phyloP scores from a whole-genome alignment of 768 basidiomycete genomes.

The Tylopilus rubrobrunneus region DNA sequence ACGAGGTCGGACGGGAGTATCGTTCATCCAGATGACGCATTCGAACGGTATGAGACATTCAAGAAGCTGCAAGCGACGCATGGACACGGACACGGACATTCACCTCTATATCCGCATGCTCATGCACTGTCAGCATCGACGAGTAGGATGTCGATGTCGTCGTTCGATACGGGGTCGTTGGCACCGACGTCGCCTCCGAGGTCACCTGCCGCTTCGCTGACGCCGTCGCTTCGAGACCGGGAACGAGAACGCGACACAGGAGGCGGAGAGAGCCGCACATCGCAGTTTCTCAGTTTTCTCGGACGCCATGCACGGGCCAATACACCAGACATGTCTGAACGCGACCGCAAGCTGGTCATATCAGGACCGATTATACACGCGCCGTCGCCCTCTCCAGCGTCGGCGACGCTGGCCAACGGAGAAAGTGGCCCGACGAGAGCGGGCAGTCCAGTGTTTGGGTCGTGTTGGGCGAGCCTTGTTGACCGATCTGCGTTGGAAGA shows the following conservation, averaged over 20 bases:
- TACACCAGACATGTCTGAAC: conserved; percentile 46
- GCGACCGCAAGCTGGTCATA: conserved; percentile 49
- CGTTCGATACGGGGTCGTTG: conserved; percentile 41
- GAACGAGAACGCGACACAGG: conserved; percentile 8
- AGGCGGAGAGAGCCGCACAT: conserved; percentile 33
- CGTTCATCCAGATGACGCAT: conserved; percentile 71
- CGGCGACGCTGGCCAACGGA: not conserved
- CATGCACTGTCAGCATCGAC: conserved; percentile 1
- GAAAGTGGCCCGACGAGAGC: conserved; percentile 33
- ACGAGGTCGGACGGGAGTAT: conserved; percentile 14
- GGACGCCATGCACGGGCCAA: conserved; percentile 42
- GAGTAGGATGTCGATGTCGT: conserved; percentile 63
- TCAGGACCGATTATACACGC: conserved; percentile 60
- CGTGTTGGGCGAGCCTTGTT: conserved; percentile 94
- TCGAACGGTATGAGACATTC: conserved; percentile 85
- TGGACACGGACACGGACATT: not conserved
- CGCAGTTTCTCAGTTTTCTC: conserved; percentile 58
- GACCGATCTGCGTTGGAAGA: conserved; percentile 80
- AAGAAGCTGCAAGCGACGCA: conserved; percentile 45
- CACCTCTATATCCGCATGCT: conserved; percentile 3
- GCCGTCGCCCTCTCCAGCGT: conserved; percentile 19
- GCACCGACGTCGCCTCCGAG: conserved; percentile 39
- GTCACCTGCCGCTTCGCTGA: conserved; percentile 31
- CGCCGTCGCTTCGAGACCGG: conserved; percentile 28
- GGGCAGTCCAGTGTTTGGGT: conserved; percentile 53